phyloP scores from a whole-genome alignment of 1,139 yeast genomes.

The Pichia terricola region DNA sequence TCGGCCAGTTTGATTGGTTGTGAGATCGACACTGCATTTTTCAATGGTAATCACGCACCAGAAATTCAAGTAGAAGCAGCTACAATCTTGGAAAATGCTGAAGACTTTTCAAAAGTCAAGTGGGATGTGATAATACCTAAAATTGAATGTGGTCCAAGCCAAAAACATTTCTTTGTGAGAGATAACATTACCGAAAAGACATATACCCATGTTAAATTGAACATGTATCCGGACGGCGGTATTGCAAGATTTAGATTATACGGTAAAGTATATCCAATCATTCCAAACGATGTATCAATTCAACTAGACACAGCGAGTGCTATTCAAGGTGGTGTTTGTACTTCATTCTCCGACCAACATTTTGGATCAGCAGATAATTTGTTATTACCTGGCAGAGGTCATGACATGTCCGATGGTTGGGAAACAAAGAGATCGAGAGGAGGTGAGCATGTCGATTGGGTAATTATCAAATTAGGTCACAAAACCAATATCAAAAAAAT shows the following conservation, averaged over 20 bases:
- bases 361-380: conserved; percentile 86
- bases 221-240: conserved; percentile 96
- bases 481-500: conserved; percentile 46
- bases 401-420: conserved; percentile 98
- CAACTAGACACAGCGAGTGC: conserved; percentile 73
- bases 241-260: conserved; percentile 88
- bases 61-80: conserved; percentile 76
- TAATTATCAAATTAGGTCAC: conserved; percentile 66
- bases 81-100: conserved; percentile 26
- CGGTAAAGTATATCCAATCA: conserved; percentile 67
- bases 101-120: conserved; percentile 26
- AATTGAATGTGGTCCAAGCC: conserved; percentile 80
- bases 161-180: conserved; percentile 71
- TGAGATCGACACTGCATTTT: conserved; percentile 87
- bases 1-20: conserved; percentile 72
- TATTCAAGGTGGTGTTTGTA: conserved; percentile 81
- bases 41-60: conserved; percentile 94
- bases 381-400: conserved; percentile 86
- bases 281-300: conserved; percentile 36
- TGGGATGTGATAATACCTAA: conserved; percentile 70
- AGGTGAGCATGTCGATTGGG: conserved; percentile 88
- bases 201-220: conserved; percentile 72
- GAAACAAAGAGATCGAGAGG: conserved; percentile 86
- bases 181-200: conserved; percentile 42
- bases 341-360: conserved; percentile 79